A percentile compares a stretch with the other conserved stretches of the same genome.
Conservation (phyloP, 768 basidiomycete genomes). For the Hygrophorus pudorinus region DNA sequence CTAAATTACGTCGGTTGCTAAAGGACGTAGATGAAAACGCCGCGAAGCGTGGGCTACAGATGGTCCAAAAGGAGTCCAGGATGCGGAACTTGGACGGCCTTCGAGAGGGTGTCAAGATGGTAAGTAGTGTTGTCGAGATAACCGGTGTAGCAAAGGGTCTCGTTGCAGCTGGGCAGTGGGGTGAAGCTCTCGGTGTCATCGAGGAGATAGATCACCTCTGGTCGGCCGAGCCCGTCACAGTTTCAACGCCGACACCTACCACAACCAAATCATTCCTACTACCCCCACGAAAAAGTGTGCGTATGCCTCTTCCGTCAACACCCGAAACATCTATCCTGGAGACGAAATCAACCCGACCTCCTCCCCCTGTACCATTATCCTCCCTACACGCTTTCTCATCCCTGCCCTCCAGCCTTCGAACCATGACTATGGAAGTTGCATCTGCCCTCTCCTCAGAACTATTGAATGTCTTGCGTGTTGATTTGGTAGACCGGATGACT, state of each 20-base stretch:
- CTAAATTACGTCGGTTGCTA: conserved; percentile 59
- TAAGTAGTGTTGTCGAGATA: conserved; percentile 71
- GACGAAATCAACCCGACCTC: conserved; percentile 11
- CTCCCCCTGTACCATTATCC: conserved; percentile 47
- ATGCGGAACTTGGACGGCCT: conserved; percentile 52
- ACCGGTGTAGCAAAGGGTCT: conserved; percentile 58
- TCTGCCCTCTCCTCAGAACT: conserved; percentile 70
- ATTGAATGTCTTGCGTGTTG: conserved; percentile 56
- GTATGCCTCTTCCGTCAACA: conserved; percentile 9
- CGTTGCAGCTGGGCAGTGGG: conserved; percentile 83
- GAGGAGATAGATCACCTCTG: conserved; percentile 58
- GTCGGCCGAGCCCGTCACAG: conserved; percentile 18
- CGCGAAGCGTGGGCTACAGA: conserved; percentile 70
- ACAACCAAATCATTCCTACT: conserved; percentile 3
- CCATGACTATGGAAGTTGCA: conserved; percentile 66
- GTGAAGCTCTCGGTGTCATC: conserved; percentile 69
- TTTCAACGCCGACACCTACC: not conserved
- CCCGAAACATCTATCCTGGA: conserved; percentile 9
- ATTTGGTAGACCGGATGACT: conserved; percentile 47
- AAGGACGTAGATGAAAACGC: conserved; percentile 66
- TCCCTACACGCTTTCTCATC: conserved; percentile 64
- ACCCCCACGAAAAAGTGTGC: conserved; percentile 4
- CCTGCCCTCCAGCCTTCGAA: conserved; percentile 64
- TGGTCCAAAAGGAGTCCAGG: conserved; percentile 56
- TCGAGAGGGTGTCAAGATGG: conserved; percentile 48